Base-by-base conservation (phyloP, 768 basidiomycete genomes). In the Chlorophyllum brunneum region DNA sequence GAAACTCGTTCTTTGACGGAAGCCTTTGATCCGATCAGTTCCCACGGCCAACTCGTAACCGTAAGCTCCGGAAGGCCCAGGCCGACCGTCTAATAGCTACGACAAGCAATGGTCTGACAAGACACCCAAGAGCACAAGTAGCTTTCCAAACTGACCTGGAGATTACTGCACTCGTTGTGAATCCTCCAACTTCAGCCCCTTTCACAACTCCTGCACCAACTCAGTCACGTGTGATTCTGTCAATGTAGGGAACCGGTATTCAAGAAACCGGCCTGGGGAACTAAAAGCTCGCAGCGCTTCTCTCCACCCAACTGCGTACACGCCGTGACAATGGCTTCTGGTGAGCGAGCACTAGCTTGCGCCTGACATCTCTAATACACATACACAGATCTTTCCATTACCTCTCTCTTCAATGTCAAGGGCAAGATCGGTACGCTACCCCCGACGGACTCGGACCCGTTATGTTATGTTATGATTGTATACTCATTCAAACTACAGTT, bases 401-500 rank as follows among this genome's bases (percentile, higher is more conserved):
- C 55, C 9, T 51, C 47, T 26, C 53, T 59, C 40, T 59, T 59
- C 56, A 56, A 56, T n/a, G 58, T 59, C 22, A 33, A 52, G 40
- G 58, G 54, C 13, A 59, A 56, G 41, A 56, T 50, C 20, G 55
- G 55, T 56, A 26, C 16, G 27, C 8, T 2, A n/a, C 24, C 26
- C 8, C 11, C 15, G 15, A 22, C 6, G 18, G 38, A 8, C 7
- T 20, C 20, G 23, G 6, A 5, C 20, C 5, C n/a, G 4, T 22
- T 38, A 10, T 22, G n/a, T 5, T 40, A 40, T 18, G 38, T 22
- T 40, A 4, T 3, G 20, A 22, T 40, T 18, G 4, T 15, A 6
- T n/a, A 8, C 5, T 22, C 16, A 20, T 45, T 15, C 5, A 40
- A 20, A 40, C 13, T 31, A 26, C 49, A 86, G 88, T 86, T 44